A percentile compares a stretch with the other conserved stretches of the same genome.
These are phyloP conservation scores for Saraca asoca DNA, from an alignment of 331 rosid species.

Conservation along the genomic window DNA sequence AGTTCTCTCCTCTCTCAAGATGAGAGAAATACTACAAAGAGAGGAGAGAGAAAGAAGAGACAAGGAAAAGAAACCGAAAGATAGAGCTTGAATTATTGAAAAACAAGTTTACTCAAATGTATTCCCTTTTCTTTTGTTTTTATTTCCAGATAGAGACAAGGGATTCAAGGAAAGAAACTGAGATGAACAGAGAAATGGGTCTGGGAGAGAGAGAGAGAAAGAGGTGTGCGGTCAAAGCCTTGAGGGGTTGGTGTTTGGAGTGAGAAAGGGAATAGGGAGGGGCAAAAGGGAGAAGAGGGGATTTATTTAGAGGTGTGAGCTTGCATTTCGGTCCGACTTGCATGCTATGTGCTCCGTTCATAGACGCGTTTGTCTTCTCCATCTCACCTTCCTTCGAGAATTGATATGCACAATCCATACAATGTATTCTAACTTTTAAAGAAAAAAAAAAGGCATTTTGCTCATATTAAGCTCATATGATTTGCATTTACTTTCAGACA, in stretches of 20 bases:
- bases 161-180: slow-evolving; percentile 27
- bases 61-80: slow-evolving; percentile 23
- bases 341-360: slow-evolving; percentile 70
- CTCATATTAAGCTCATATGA: neutral
- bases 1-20: slow-evolving; percentile 52
- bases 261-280: neutral
- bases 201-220: slow-evolving; percentile 7
- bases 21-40: slow-evolving; percentile 8
- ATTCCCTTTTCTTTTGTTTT: slow-evolving; percentile 27
- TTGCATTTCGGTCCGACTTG: slow-evolving; percentile 72
- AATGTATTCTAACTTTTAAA: neutral
- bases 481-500: neutral
- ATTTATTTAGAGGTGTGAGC: slow-evolving; percentile 56
- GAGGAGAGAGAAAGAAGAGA: slow-evolving; percentile 30
- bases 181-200: neutral
- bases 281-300: slow-evolving; percentile 1
- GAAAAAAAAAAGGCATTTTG: neutral
- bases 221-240: slow-evolving; percentile 29
- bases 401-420: slow-evolving; percentile 11
- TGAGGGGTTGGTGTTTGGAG: slow-evolving; percentile 29
- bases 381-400: neutral
- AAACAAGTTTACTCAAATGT: slow-evolving; percentile 26
- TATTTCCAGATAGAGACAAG: slow-evolving; percentile 21
- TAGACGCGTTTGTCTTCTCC: slow-evolving; percentile 44
- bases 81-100: neutral